phyloP scores from a whole-genome alignment of 1,284 basidiomycete species.

The Neonothopanus nambi region DNA sequence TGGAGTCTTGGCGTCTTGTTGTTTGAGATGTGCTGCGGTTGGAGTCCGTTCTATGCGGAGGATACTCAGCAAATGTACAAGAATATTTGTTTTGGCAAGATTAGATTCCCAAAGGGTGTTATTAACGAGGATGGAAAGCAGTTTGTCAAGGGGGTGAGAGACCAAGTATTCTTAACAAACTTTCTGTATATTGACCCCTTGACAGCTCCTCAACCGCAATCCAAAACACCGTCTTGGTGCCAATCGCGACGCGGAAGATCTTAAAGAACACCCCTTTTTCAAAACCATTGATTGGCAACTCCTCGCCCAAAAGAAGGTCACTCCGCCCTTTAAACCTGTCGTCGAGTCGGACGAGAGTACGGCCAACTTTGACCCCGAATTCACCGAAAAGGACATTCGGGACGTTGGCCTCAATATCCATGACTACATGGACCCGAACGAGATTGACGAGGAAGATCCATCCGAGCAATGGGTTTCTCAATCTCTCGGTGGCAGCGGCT shows the following conservation, averaged over 20 bases:
- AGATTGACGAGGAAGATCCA: conserved; percentile 57
- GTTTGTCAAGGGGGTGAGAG: conserved; percentile 95
- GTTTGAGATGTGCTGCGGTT: conserved; percentile 99
- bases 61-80: conserved; percentile 99
- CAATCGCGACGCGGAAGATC: conserved; percentile 86
- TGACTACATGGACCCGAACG: conserved; percentile 65
- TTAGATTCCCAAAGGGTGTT: conserved; percentile 96
- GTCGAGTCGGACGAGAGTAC: conserved; percentile 99
- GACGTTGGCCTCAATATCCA: conserved; percentile 66
- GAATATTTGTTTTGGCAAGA: conserved; percentile 99
- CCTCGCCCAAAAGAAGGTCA: conserved; percentile 86
- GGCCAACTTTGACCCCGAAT: conserved; percentile 98
- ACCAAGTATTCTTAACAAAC: no score
- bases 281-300: conserved; percentile 88
- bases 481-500: conserved; percentile 37
- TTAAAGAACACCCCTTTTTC: conserved; percentile 98
- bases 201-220: conserved; percentile 93
- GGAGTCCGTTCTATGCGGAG: conserved; percentile 99
- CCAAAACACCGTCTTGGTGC: conserved; percentile 96
- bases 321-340: conserved; percentile 96
- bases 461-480: conserved; percentile 67
- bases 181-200: conserved; percentile 16
- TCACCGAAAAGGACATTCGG: conserved; percentile 84
- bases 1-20: conserved; percentile 94
- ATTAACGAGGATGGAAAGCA: conserved; percentile 99